Evolutionary conservation across 2,329 filamentous ascomycete species (phyloP).

Genomic region (Talaromyces atroroseus): DNA sequence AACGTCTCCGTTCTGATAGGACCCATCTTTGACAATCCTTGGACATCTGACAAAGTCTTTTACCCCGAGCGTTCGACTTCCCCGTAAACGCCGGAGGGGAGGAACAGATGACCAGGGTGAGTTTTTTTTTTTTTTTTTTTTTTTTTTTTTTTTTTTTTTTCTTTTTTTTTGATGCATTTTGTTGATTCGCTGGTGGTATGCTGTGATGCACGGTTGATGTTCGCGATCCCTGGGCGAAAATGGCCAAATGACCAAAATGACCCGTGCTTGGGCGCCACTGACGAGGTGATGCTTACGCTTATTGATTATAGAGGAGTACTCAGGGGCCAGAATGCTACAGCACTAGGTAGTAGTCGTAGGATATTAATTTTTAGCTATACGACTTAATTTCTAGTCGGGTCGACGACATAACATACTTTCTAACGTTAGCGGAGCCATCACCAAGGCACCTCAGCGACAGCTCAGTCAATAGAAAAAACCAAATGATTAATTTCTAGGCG

Average conservation of each 20-base stretch:
- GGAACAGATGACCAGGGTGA: neutral
- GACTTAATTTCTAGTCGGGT: neutral
- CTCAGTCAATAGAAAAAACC: too few species aligned
- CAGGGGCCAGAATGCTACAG: neutral
- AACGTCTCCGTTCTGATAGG: neutral
- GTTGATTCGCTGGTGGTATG: neutral
- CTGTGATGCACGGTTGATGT: neutral
- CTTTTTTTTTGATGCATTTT: neutral
- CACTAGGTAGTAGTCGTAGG: neutral
- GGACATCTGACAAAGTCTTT: neutral
- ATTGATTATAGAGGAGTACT: neutral
- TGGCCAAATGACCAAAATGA: neutral
- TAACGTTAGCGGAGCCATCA: too few species aligned
- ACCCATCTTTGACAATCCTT: neutral
- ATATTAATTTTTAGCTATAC: neutral
- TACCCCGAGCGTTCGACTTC: neutral
- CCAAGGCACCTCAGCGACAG: too few species aligned
- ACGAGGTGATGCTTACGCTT: neutral
- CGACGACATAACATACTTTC: neutral
- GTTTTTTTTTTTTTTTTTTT: neutral
- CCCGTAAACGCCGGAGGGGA: neutral
- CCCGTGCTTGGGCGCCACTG: neutral
- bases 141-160: neutral
- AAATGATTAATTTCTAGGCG: too few species aligned
- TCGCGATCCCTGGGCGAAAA: neutral